Evolutionary conservation across 2,329 filamentous ascomycete genomes (phyloP).

Genomic region (Colletotrichum spinosum): DNA sequence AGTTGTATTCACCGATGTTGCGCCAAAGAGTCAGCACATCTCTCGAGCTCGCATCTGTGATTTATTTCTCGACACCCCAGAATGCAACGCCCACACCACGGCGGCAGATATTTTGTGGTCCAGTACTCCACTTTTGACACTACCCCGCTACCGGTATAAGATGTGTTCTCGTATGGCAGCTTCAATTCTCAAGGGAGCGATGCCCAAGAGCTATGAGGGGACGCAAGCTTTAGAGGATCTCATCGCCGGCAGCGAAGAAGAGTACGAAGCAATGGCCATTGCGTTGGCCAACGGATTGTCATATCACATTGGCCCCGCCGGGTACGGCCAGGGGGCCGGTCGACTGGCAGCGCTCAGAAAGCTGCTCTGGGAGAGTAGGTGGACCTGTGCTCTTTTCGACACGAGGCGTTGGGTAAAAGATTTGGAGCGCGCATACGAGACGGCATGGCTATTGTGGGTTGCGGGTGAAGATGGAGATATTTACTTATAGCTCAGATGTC

Average conservation of each 20-base stretch:
- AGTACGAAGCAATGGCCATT: constrained; percentile 86
- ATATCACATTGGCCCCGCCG: constrained; percentile 62
- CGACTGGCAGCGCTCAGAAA: constrained; percentile 82
- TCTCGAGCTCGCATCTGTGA: constrained; percentile 91
- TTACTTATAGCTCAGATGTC: constrained; percentile 67
- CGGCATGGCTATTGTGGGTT: constrained; percentile 91
- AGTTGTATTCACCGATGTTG: constrained; percentile 95
- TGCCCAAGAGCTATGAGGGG: constrained; percentile 80
- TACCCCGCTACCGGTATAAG: constrained; percentile 94
- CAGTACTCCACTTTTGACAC: constrained; percentile 89
- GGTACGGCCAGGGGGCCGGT: constrained; percentile 69
- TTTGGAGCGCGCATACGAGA: constrained; percentile 87
- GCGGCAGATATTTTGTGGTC: constrained; percentile 97
- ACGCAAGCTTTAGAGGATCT: constrained; percentile 77
- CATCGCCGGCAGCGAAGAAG: constrained; percentile 80
- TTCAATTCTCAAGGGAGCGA: constrained; percentile 89
- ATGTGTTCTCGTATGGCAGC: constrained; percentile 99
- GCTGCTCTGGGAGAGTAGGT: constrained; percentile 85
- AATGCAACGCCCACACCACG: constrained; percentile 98
- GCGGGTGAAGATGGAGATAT: constrained; percentile 91
- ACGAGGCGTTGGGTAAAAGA: constrained; percentile 92
- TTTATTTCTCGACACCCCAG: constrained; percentile 94
- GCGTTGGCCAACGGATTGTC: constrained; percentile 72
- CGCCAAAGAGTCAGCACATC: constrained; percentile 94
- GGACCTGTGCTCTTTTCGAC: constrained; percentile 90